These are phyloP conservation scores for Apium graveolens DNA, from an alignment of 129 eudicot species.

Conservation along the genomic window DNA sequence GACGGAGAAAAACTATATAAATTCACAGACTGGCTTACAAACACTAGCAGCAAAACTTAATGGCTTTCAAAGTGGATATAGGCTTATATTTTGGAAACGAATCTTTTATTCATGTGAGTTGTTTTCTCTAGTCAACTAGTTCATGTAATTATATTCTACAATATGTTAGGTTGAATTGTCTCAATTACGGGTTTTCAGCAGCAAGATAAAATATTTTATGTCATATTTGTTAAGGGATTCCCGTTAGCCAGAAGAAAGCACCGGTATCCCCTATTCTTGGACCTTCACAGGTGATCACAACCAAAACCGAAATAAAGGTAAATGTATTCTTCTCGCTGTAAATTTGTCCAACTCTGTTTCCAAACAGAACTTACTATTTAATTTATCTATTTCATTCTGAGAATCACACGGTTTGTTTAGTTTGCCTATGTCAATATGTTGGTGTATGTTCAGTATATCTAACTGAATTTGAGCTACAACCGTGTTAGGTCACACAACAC, in stretches of 20 bases:
- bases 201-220: neutral
- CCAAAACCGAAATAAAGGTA: neutral
- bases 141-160: neutral
- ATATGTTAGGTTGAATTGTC: neutral
- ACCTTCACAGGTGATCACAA: neutral
- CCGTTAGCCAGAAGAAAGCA: neutral
- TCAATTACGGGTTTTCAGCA: neutral
- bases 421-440: too few relatives aligned
- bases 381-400: too few relatives aligned
- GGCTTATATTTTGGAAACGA: constrained; percentile 16
- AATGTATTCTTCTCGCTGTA: neutral
- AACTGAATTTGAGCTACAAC: too few relatives aligned
- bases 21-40: constrained; percentile 20
- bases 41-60: constrained; percentile 26
- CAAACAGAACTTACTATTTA: neutral
- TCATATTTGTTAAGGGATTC: neutral
- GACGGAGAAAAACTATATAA: constrained; percentile 21
- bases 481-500: too few relatives aligned
- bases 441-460: too few relatives aligned
- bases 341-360: neutral
- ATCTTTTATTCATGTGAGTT: constrained; percentile 24
- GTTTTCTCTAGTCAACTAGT: neutral
- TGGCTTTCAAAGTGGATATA: constrained; percentile 24
- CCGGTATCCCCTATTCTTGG: neutral
- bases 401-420: neutral